These are phyloP conservation scores for Collariella sp. DNA, from an alignment of 495 filamentous ascomycete species.

Conservation along the genomic window DNA sequence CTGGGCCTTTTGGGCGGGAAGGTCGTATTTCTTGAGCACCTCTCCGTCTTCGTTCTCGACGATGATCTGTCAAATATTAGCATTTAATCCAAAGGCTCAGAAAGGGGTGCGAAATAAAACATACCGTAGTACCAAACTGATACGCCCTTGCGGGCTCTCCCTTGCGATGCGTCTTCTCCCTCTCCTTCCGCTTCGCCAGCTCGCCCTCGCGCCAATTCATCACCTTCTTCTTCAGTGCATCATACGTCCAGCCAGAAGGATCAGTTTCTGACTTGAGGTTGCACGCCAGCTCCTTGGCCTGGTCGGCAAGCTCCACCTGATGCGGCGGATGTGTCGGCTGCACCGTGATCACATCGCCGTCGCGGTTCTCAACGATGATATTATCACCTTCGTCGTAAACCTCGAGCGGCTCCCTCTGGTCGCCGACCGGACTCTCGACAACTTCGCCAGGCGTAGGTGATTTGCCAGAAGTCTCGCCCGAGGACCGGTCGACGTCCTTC, in stretches of 20 bases:
- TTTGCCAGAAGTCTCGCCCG: background rate
- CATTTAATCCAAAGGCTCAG: background rate
- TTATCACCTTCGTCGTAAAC: constrained; percentile 76
- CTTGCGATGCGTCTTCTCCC: constrained; percentile 39
- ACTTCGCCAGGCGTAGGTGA: constrained; percentile 19
- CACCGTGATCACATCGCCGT: constrained; percentile 70
- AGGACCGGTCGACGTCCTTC: constrained; percentile 9
- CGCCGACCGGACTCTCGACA: constrained; percentile 11
- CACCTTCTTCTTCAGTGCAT: constrained; percentile 41
- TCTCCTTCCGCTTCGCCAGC: constrained; percentile 50
- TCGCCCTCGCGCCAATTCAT: constrained; percentile 48
- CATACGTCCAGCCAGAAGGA: constrained; percentile 37
- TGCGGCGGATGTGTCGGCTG: constrained; percentile 22
- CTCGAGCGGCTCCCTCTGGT: constrained; percentile 43
- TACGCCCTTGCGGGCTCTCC: constrained; percentile 74
- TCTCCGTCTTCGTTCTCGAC: constrained; percentile 97
- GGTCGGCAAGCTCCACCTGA: constrained; percentile 26
- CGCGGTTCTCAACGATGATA: constrained; percentile 75
- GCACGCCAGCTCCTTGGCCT: constrained; percentile 28
- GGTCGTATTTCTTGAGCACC: constrained; percentile 92
- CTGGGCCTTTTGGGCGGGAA: constrained; percentile 46
- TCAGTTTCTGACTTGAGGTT: constrained; percentile 38
- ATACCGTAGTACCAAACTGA: constrained; percentile 81
- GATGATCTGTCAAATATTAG: constrained; percentile 56
- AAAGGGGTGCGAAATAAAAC: background rate